Evolutionary conservation across 768 basidiomycete genomes (phyloP), one percentile per base, ranked within the genome.

Genomic region (Termitomyces sp.): DNA sequence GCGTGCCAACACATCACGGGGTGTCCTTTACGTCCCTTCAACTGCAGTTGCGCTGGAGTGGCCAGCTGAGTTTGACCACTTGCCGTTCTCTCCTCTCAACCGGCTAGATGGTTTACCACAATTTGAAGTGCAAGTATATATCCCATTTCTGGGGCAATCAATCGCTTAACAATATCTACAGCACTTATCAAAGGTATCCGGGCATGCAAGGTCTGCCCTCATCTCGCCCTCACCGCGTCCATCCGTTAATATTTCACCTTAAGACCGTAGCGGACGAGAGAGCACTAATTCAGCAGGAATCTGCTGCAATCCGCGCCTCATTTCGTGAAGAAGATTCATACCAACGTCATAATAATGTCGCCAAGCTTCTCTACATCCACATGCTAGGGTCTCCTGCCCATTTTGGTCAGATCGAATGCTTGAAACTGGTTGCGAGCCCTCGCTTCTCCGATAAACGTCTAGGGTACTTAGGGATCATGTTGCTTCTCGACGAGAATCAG

Each of bases 311-410:
- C 64, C 86, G 97, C 44, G 94, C 96, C 0, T 94, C 94, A 0
- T 98, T 99, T 75, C 85, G 94, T 58, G 95, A 97, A 71, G 97
- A 98, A 70, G 97, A 98, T 76, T 86, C 94, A 2, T 93, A 88
- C 70, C 83, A 93, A 55, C 87, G 97, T 53, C 91, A 99, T 70
- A 91, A 98, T 79, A 98, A 95, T 73, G 87, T 99, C 68, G 96
- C 95, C 56, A 98, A 98, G 69, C 82, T 98, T 23, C 85, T 99
- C 58, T 98, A 99, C 75, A 97, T 97, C 74, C 92, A 96, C 70
- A 98, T 99, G 94, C 86, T 97, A 40, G 97, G 97, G 55, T 98
- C 95, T 45, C 93, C 94, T 9, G 97, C 97, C 31, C 97, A 99
- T 71, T 99, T 98, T 68, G 97, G 96, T 53, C 97, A 99, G 78